A percentile compares a stretch with the other conserved stretches of the same genome.
Evolutionary conservation across 2,329 filamentous ascomycete species (phyloP).

Genomic region (Albifimbria verrucaria): DNA sequence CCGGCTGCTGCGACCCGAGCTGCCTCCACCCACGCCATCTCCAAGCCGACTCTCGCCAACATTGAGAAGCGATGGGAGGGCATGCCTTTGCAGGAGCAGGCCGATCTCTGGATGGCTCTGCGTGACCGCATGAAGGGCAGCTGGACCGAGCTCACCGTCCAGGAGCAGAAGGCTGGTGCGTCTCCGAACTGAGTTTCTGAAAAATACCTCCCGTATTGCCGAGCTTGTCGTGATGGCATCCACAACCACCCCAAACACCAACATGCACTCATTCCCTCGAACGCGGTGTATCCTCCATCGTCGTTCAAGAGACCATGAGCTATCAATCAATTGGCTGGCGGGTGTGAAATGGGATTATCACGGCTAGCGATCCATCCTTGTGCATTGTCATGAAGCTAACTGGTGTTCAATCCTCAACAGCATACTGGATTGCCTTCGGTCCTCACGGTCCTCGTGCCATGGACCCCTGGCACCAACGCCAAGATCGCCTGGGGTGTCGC

Average conservation of each 20-base stretch:
- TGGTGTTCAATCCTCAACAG: slow-evolving; percentile 44
- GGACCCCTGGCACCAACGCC: slow-evolving; percentile 78
- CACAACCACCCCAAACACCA: neutral
- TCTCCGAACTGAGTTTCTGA: slow-evolving; percentile 28
- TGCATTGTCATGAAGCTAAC: slow-evolving; percentile 10
- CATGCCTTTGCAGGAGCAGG: slow-evolving; percentile 98
- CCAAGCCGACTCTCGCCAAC: slow-evolving; percentile 94
- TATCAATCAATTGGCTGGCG: too few relatives aligned
- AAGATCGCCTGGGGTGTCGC: slow-evolving; percentile 73
- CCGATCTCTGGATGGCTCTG: slow-evolving; percentile 97
- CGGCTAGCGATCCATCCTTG: too few relatives aligned
- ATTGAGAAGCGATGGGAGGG: slow-evolving; percentile 99
- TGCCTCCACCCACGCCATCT: slow-evolving; percentile 84
- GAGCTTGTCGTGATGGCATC: slow-evolving; percentile 11
- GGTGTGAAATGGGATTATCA: too few relatives aligned
- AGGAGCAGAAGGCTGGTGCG: slow-evolving; percentile 99
- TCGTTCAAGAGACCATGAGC: too few relatives aligned
- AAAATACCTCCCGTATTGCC: slow-evolving; percentile 33
- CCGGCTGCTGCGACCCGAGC: slow-evolving; percentile 47
- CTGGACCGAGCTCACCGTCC: slow-evolving; percentile 91
- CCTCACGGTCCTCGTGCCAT: slow-evolving; percentile 88
- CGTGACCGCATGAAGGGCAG: slow-evolving; percentile 98
- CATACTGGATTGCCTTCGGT: slow-evolving; percentile 98
- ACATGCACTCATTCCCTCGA: neutral
- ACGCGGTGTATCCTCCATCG: neutral